Percentiles rank a stretch among this genome's conserved stretches.
Conservation (phyloP, 2,329 filamentous ascomycete genomes). For the Epicoccum nigrum region DNA sequence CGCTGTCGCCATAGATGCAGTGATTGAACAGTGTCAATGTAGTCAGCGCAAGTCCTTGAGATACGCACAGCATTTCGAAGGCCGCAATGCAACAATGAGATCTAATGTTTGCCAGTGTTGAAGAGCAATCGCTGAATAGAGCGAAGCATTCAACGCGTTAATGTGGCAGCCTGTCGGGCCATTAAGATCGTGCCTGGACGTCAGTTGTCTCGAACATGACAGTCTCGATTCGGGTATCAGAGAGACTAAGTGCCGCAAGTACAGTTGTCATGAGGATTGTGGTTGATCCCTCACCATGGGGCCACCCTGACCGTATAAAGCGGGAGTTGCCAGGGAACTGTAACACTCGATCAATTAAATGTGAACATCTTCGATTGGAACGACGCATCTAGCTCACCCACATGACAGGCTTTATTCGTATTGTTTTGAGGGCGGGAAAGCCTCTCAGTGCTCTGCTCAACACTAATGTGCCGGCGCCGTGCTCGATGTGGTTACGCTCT, state of each 20-base stretch:
- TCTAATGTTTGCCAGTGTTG: not conserved
- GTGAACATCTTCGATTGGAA: not conserved
- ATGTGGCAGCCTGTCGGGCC: not conserved
- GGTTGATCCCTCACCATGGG: not conserved
- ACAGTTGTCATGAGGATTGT: not conserved
- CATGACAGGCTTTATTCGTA: not conserved
- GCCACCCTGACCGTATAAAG: not conserved
- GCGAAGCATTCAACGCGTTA: not conserved
- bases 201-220: not conserved
- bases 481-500: not conserved
- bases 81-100: not conserved
- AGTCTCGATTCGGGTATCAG: not conserved
- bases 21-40: not conserved
- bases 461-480: not conserved
- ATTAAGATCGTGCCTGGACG: not conserved
- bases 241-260: not conserved
- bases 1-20: not conserved
- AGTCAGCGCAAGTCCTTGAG: not conserved
- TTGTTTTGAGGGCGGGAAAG: not conserved
- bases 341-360: not conserved
- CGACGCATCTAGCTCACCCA: not conserved
- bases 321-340: not conserved
- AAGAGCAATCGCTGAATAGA: not conserved
- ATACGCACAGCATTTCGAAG: not conserved
- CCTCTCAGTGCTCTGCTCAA: not conserved